phyloP scores from a whole-genome alignment of 805 yeast species.

The Yarrowia osloensis region DNA sequence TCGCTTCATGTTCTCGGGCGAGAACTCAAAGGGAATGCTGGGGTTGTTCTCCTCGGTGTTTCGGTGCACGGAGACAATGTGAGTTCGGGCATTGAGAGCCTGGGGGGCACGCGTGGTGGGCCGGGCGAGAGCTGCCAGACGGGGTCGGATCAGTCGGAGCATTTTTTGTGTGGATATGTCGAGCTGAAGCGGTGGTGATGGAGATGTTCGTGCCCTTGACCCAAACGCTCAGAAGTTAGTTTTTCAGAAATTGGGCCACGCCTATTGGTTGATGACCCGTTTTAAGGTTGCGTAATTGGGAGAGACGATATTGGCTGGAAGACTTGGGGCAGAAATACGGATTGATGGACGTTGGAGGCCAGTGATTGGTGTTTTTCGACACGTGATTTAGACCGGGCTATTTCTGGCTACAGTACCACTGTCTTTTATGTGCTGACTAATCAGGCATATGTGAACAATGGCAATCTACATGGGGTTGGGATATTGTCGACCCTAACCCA shows the following conservation, averaged over 20 bases:
- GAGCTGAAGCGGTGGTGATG: slow-evolving; percentile 1
- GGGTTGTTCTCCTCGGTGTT: slow-evolving; percentile 69
- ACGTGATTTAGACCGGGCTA: not conserved
- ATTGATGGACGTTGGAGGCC: too few relatives aligned
- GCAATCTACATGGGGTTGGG: not conserved
- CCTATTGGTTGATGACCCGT: not conserved
- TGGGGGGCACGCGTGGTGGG: slow-evolving; percentile 29
- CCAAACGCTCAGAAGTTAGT: slow-evolving; percentile 16
- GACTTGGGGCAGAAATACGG: not conserved
- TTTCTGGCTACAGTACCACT: not conserved
- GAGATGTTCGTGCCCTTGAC: slow-evolving; percentile 6
- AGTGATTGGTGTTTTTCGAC: not conserved
- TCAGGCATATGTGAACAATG: not conserved
- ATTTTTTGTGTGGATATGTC: not conserved
- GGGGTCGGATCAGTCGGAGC: slow-evolving; percentile 31
- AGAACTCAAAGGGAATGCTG: slow-evolving; percentile 70
- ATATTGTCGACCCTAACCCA: not conserved
- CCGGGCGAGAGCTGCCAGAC: slow-evolving; percentile 23
- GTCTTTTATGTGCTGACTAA: not conserved
- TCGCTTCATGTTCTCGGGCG: slow-evolving; percentile 59
- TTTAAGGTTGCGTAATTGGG: slow-evolving; percentile 15
- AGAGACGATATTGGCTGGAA: slow-evolving; percentile 20
- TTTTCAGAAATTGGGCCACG: slow-evolving; percentile 27
- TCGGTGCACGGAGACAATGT: slow-evolving; percentile 61
- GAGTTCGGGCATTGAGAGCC: slow-evolving; percentile 33